Conservation (phyloP, 257 asterid genomes). For the Solanum ossicruentum region DNA sequence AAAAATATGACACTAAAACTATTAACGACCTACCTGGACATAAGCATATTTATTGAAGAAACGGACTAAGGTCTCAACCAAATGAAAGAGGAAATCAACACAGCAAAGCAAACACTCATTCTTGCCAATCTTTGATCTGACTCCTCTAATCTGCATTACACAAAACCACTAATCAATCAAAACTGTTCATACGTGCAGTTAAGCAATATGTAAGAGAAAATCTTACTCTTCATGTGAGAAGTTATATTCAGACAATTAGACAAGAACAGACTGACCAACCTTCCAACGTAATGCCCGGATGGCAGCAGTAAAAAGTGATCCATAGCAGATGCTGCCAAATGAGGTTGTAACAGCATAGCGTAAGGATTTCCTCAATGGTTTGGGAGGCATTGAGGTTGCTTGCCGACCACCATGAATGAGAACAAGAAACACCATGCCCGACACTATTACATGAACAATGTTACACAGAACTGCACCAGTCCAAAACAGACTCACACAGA, state of each 20-base stretch:
- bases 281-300: constrained; percentile 92
- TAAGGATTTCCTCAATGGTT: constrained; percentile 54
- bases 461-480: constrained; percentile 96
- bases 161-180: background rate
- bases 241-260: background rate
- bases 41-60: constrained; percentile 97
- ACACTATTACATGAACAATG: constrained; percentile 76
- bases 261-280: constrained; percentile 30
- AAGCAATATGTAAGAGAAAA: background rate
- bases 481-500: constrained; percentile 92
- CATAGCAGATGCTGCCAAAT: constrained; percentile 96
- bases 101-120: constrained; percentile 96
- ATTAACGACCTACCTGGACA: constrained; percentile 61
- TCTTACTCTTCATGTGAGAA: background rate
- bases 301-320: constrained; percentile 97
- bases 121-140: constrained; percentile 90
- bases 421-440: constrained; percentile 89
- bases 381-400: constrained; percentile 80
- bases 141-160: constrained; percentile 72
- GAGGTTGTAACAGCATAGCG: constrained; percentile 77
- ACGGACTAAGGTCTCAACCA: constrained; percentile 90
- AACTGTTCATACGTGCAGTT: background rate
- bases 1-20: background rate
- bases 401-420: constrained; percentile 79
- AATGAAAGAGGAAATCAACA: constrained; percentile 85